Evolutionary conservation across 2,329 filamentous ascomycete species (phyloP), one percentile per base, ranked within the genome.

Genomic region (Pyricularia sp.): DNA sequence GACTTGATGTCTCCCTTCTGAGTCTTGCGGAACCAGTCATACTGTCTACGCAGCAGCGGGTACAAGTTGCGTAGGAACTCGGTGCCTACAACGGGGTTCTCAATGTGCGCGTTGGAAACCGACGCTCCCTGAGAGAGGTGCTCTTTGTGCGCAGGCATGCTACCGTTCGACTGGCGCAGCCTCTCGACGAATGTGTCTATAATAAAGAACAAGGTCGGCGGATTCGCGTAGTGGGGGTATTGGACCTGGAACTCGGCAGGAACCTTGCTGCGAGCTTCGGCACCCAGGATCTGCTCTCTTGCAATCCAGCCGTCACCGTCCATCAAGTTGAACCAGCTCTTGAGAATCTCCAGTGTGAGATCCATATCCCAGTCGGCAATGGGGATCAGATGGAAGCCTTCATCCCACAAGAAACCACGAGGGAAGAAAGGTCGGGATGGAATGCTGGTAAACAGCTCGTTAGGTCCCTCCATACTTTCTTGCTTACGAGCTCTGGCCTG

Each of bases 241-340:
- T 97, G 94, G 16, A 92, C 84, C 71, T 96, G 93, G 74, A 99
- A 99, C 75, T 97, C 93, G 4, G 82, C 75, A 0, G 94, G 94
- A 1, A 99, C 94, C 77, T 97, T 97, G 82, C 89, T 96, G 68
- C 93, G 87, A 61, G 94, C 94, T 78, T 99, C 94, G 2, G 84
- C 77, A 1, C 94, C 94, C 2, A 99, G 84, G 66, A 99, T 97
- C 77, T 97, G 93, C 78, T 99, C 94, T 63, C 94, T 88, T 3
- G 88, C 91, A 73, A 99, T 97, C 94, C 94, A 99, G 64, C 94
- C 94, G 74, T 97, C 92, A 19, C 94, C 89, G 69, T 99, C 94
- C 84, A 97, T 96, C 22, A 96, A 84, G 68, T 88, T 91, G 78
- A 96, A 96, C 94, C 94, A 99, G 76, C 91, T 96, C 77, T 89